Evolutionary conservation across 495 filamentous ascomycete species (phyloP).

Genomic region (Penicillium goetzii): DNA sequence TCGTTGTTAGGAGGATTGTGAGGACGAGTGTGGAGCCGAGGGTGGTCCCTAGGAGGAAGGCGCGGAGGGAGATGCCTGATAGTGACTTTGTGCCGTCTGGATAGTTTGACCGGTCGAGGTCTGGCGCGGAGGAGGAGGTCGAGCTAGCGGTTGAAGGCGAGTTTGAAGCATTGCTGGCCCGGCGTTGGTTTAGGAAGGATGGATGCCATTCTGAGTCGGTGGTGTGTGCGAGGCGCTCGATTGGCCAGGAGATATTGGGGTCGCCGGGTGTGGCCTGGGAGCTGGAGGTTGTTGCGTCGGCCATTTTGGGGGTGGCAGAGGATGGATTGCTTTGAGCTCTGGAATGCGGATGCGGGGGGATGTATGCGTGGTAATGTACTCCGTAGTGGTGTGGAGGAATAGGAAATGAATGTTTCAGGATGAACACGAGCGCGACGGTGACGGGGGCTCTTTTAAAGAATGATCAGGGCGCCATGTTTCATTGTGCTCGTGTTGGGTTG

Average conservation of each 20-base stretch:
- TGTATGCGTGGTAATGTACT: not conserved
- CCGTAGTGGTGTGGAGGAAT: not conserved
- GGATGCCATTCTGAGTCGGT: slow-evolving; percentile 30
- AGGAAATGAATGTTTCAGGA: not conserved
- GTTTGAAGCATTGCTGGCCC: slow-evolving; percentile 13
- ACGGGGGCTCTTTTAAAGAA: not conserved
- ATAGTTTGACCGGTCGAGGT: slow-evolving; percentile 41
- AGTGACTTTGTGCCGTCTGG: slow-evolving; percentile 70
- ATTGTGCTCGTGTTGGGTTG: slow-evolving; percentile 1
- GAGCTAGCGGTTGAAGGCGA: slow-evolving; percentile 15
- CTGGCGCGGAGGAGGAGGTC: slow-evolving; percentile 10
- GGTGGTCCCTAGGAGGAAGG: slow-evolving; percentile 59
- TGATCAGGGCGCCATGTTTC: slow-evolving; percentile 4
- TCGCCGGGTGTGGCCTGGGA: slow-evolving; percentile 19
- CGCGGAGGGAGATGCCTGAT: slow-evolving; percentile 76
- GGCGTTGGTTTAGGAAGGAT: slow-evolving; percentile 17
- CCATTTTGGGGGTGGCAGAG: slow-evolving; percentile 14
- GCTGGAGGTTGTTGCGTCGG: slow-evolving; percentile 21
- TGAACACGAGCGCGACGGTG: not conserved
- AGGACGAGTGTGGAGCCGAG: slow-evolving; percentile 50
- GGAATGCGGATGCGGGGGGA: not conserved
- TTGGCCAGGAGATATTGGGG: slow-evolving; percentile 17
- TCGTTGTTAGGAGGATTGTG: slow-evolving; percentile 46
- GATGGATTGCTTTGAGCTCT: not conserved
- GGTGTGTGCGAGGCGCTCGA: slow-evolving; percentile 13